Base-by-base conservation (phyloP, 1,284 basidiomycete genomes). In the Sanghuangporus baumii region DNA sequence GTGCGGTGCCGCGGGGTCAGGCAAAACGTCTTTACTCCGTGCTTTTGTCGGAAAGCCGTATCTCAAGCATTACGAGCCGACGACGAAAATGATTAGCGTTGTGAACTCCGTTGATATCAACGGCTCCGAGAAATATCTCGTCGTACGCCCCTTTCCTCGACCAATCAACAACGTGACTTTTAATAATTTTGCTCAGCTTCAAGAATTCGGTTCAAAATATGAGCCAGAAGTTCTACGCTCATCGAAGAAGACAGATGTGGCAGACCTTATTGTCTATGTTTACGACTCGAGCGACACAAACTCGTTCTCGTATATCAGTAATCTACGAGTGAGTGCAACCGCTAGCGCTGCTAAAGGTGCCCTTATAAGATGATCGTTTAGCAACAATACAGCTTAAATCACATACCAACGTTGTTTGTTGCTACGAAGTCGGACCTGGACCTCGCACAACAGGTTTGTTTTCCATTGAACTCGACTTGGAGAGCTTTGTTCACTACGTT, bases 231-330 rank as follows among this genome's bases (percentile, higher is more conserved):
- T 87, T 23, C 79, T 99, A 60, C 85, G 94, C 64, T 95, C 91
- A 73, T 83, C 88, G 37, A 95, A 94, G 77, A 97, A 95, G 76
- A 87, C 91, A 41, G 94, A 96, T 72, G 78, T 91, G 60, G 94
- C 94, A 26, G 96, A 98, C 75, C 92, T 98, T 55, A 90, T 98
- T 67, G 85, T 97, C 64, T 98, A 96, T 74, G 94, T 98, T 43
- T 91, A 98, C 74, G 96, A 99, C 75, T 97, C 94, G 60, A 95
- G 93, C 72, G 97, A 99, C 74, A 98, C 97, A 31, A 98, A 98
- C 75, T 98, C 95, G 11, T 99, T 99, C 74, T 96, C 93, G 56
- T 98, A 99, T 77, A 94, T 99, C 71, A 96, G 94, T 68, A 98
- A 98, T 77, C 78, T 98, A 71, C 82, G 94, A 73, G 93, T 94